Percentiles rank a stretch among this genome's conserved stretches.
Conservation (phyloP, 345 rosid genomes). For the Punica granatum region DNA sequence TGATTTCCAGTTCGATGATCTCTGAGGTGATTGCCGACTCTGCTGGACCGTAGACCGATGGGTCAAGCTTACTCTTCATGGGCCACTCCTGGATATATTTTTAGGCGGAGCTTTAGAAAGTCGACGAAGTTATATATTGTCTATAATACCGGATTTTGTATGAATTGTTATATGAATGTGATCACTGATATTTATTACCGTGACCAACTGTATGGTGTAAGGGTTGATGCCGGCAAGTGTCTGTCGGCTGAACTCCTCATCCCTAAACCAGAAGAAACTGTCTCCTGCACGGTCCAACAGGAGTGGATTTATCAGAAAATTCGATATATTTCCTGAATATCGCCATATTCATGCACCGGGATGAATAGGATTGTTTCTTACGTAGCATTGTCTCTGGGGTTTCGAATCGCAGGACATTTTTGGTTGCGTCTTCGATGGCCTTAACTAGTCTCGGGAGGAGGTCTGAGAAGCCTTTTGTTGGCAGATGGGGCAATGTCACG, state of each 20-base stretch:
- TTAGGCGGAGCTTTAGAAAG: neutral
- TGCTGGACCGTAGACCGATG: slow-evolving; percentile 47
- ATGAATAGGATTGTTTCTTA: slow-evolving; percentile 8
- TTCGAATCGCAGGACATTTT: slow-evolving; percentile 45
- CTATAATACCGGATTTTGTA: neutral
- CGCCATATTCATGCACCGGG: neutral
- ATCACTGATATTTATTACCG: slow-evolving; percentile 27
- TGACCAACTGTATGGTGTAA: slow-evolving; percentile 35
- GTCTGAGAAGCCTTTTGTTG: slow-evolving; percentile 25
- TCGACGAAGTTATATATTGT: neutral
- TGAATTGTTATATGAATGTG: too few relatives aligned
- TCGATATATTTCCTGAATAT: neutral
- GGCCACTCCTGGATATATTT: slow-evolving; percentile 64
- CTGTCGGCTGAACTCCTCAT: slow-evolving; percentile 73
- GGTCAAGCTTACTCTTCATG: slow-evolving; percentile 62
- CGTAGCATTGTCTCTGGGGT: slow-evolving; percentile 40
- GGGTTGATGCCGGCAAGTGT: slow-evolving; percentile 83
- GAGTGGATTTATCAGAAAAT: neutral
- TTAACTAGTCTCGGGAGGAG: slow-evolving; percentile 52
- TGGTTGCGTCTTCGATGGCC: slow-evolving; percentile 26
- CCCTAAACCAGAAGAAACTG: slow-evolving; percentile 64
- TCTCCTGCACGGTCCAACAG: slow-evolving; percentile 36
- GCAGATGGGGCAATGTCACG: slow-evolving; percentile 22
- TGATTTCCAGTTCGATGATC: slow-evolving; percentile 39
- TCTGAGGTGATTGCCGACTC: slow-evolving; percentile 64